Percentiles rank a stretch among this genome's conserved stretches.
Conservation (phyloP, 345 rosid species). For the Microthlaspi erraticum region DNA sequence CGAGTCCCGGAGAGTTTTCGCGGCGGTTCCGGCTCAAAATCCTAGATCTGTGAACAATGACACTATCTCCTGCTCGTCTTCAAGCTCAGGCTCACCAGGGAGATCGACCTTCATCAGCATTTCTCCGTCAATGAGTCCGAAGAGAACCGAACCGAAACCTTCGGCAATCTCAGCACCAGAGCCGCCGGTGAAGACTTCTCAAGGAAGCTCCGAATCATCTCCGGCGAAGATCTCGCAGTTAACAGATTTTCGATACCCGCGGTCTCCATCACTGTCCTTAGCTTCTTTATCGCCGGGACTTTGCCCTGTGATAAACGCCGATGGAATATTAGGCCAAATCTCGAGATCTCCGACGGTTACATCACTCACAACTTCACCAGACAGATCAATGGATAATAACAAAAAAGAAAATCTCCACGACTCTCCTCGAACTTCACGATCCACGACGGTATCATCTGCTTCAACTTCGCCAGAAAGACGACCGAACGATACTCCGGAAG, state of each 20-base stretch:
- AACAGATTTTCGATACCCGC: conserved; percentile 33
- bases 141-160: conserved; percentile 60
- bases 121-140: conserved; percentile 76
- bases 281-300: conserved; percentile 49
- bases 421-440: conserved; percentile 45
- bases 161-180: conserved; percentile 35
- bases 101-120: conserved; percentile 81
- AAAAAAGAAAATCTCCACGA: conserved; percentile 36
- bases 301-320: conserved; percentile 39
- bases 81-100: conserved; percentile 75
- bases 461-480: conserved; percentile 51
- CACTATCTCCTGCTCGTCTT: conserved; percentile 62
- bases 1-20: conserved; percentile 66
- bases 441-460: conserved; percentile 49
- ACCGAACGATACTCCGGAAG: conserved; percentile 47
- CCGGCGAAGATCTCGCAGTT: conserved; percentile 35
- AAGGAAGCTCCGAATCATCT: conserved; percentile 29
- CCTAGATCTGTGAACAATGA: conserved; percentile 52
- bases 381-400: conserved; percentile 37
- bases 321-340: conserved; percentile 45
- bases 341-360: conserved; percentile 51
- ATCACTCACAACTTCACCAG: conserved; percentile 60
- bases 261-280: conserved; percentile 49
- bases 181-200: conserved; percentile 33
- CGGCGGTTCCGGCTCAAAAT: conserved; percentile 42